These are phyloP conservation scores for Hortiboletus flavorubellus DNA, from an alignment of 768 basidiomycete species.

Conservation along the genomic window DNA sequence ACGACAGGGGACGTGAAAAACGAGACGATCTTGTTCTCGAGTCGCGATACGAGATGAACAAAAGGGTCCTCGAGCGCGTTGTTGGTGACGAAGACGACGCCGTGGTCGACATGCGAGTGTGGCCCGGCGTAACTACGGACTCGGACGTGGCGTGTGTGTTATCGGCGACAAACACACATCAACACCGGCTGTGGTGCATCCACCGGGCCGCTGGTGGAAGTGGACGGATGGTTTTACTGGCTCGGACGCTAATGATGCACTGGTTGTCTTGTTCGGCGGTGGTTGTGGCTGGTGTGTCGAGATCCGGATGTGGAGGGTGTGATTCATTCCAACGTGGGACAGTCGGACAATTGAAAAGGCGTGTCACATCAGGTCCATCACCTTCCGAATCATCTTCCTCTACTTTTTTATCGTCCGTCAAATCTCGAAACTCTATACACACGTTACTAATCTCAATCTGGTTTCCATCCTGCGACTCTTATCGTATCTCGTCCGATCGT, in stretches of 20 bases:
- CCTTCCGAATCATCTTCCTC: conserved; percentile 5
- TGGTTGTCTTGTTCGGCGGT: background rate
- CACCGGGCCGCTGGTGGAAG: background rate
- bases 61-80: conserved; percentile 83
- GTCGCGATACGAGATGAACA: conserved; percentile 93
- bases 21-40: conserved; percentile 50
- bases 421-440: conserved; percentile 21
- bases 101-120: conserved; percentile 31
- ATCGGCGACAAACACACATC: conserved; percentile 23
- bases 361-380: conserved; percentile 7
- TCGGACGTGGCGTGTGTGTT: conserved; percentile 19
- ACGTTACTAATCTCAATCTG: conserved; percentile 3
- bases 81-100: conserved; percentile 39
- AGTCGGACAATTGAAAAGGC: background rate
- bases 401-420: conserved; percentile 16
- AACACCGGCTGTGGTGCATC: conserved; percentile 13
- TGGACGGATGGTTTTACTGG: background rate
- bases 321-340: conserved; percentile 2
- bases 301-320: background rate
- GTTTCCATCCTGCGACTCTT: conserved; percentile 19
- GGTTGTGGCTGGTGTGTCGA: background rate
- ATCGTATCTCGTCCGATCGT: conserved; percentile 32
- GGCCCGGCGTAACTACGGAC: conserved; percentile 6
- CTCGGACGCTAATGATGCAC: background rate
- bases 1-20: conserved; percentile 38